Percentiles rank a stretch among this genome's conserved stretches.
Conservation (phyloP, 345 rosid species). For the Aegle marmelos region DNA sequence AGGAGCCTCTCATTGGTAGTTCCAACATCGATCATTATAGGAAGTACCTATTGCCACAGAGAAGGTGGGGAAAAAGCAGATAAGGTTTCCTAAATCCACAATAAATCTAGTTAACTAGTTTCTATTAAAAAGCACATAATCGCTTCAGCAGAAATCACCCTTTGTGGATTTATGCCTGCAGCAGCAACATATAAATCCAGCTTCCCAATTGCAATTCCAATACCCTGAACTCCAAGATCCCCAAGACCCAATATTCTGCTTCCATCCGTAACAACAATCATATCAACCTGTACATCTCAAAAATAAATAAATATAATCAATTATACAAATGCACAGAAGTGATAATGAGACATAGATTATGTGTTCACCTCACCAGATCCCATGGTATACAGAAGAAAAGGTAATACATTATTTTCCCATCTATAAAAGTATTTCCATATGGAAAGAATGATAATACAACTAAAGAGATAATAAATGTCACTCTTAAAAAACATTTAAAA, state of each 20-base stretch:
- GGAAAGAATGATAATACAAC: neutral
- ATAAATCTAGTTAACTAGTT: neutral
- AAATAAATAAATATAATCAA: neutral
- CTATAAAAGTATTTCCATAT: too few species aligned
- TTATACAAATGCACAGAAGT: neutral
- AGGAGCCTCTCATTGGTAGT: constrained; percentile 94
- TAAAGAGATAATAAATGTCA: neutral
- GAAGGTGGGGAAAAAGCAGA: neutral
- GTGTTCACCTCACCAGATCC: neutral
- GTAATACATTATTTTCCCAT: neutral
- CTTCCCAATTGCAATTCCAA: constrained; percentile 93
- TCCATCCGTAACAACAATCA: constrained; percentile 99
- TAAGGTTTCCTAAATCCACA: neutral
- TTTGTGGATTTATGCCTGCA: constrained; percentile 97
- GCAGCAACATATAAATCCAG: constrained; percentile 98
- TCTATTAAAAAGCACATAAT: neutral
- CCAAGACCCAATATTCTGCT: constrained; percentile 99
- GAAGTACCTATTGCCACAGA: constrained; percentile 66
- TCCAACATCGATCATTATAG: constrained; percentile 99
- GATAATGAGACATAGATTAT: neutral
- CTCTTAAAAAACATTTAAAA: neutral
- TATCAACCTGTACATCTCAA: constrained; percentile 70
- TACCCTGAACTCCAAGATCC: constrained; percentile 97
- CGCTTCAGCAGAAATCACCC: constrained; percentile 45
- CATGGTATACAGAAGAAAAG: neutral